phyloP scores from a whole-genome alignment of 106 monocot species.

The Platanthera zijinensis region DNA sequence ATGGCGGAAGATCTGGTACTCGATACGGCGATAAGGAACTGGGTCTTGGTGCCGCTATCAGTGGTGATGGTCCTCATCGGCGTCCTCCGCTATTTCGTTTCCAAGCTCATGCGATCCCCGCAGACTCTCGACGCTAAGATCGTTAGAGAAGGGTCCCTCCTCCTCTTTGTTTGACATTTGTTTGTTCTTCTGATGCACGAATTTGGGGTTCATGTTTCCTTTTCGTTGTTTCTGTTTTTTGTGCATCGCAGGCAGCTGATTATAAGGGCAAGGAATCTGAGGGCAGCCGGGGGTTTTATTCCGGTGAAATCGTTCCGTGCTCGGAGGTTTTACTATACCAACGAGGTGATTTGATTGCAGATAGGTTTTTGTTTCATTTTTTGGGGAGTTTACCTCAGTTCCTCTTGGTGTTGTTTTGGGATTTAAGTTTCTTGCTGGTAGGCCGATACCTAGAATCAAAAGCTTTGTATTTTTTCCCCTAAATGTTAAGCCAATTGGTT shows the following conservation, averaged over 20 bases:
- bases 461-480: background rate
- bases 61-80: conserved; percentile 99
- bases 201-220: background rate
- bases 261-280: conserved; percentile 24
- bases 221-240: background rate
- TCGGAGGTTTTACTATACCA: conserved; percentile 20
- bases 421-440: background rate
- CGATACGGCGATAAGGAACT: conserved; percentile 93
- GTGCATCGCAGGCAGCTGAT: conserved; percentile 22
- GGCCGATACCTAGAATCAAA: background rate
- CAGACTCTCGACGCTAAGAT: conserved; percentile 62
- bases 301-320: conserved; percentile 17
- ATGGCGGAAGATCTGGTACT: conserved; percentile 96
- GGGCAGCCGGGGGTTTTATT: conserved; percentile 19
- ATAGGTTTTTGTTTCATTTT: background rate
- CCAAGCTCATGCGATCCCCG: conserved; percentile 88
- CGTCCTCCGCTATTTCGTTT: conserved; percentile 91
- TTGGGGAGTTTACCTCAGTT: no score
- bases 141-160: conserved; percentile 73
- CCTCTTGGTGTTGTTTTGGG: background rate
- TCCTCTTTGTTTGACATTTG: background rate
- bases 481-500: background rate
- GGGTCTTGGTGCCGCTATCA: conserved; percentile 93
- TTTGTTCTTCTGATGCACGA: background rate
- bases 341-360: conserved; percentile 14